Conservation (phyloP, 2,329 filamentous ascomycete species). For the Didymella exigua region DNA sequence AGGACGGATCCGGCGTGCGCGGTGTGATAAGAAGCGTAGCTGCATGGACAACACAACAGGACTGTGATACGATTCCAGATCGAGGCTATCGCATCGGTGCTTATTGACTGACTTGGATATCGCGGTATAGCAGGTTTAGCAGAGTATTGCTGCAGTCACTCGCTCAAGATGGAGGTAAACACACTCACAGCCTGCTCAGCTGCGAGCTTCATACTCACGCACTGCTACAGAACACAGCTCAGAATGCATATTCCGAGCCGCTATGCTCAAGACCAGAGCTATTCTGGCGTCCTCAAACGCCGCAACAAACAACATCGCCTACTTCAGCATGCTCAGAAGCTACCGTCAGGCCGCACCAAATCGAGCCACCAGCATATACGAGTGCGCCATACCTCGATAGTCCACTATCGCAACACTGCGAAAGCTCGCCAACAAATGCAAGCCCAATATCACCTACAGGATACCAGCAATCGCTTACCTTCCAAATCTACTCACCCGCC, state of each 20-base stretch:
- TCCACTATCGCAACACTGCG: constrained; percentile 13
- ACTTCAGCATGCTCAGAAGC: background rate
- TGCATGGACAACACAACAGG: constrained; percentile 11
- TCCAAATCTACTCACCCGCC: background rate
- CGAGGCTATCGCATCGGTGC: background rate
- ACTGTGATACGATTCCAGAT: background rate
- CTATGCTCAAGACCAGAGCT: background rate
- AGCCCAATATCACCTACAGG: background rate
- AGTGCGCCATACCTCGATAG: background rate
- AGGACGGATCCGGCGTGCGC: constrained; percentile 9
- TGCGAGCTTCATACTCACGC: background rate
- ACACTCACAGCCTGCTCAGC: background rate
- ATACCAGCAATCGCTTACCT: background rate
- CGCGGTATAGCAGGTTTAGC: constrained; percentile 3
- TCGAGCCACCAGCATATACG: constrained; percentile 8
- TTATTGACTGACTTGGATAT: constrained; percentile 7
- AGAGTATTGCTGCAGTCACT: background rate
- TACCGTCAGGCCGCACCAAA: background rate
- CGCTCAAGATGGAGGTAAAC: constrained; percentile 12
- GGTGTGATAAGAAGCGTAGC: background rate
- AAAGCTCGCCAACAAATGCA: constrained; percentile 1
- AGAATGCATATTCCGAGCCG: background rate
- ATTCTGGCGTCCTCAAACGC: background rate
- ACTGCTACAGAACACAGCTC: background rate
- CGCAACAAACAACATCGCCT: background rate